Evolutionary conservation across 192 early-diverging fungal species (phyloP), one percentile per base, ranked within the genome.

Genomic region (Coemansia sp.): DNA sequence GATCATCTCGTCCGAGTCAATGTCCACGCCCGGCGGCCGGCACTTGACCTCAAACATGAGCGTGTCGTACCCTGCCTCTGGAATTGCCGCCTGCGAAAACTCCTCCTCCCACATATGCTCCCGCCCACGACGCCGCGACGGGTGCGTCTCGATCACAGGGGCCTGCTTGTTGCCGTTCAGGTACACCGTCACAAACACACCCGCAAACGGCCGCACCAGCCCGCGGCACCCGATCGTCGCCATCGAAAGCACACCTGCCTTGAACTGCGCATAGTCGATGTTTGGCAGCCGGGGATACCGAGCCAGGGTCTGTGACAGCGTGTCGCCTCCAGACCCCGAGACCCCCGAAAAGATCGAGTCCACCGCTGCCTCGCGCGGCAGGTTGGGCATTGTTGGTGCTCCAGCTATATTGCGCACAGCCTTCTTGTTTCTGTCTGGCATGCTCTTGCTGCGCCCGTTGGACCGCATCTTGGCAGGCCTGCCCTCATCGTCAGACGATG

Each of bases 31-130:
- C 2, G 60, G 65, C 19, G 64, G 70, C 33, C 43, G 50, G 47
- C 69, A 64, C 39, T 51, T 52, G 36, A 72, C 34, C 11, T 73
- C 64, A 40, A 72, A 53, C 27, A 40, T 51, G 39, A 77, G 39
- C 31, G 47, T 30, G 54, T 72, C 66, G 40, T 59, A 54, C 14
- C 41, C 14, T 6, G 53, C 29, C 34, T 77, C 69, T 11, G 65
- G 53, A 19, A 64, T 61, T 8, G 69, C 68, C 8, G 58, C 61
- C 38, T 77, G 75, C 23, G 67, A 38, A 19, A 72, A 51, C 51
- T 67, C 64, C 22, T 72, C 47, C 32, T 66, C 67, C 75, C 75
- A 77, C 38, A 67, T 57, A 37, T 70, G 75, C 52, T 63, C 64
- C 38, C 55, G 47, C 17, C 70, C 70, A 25, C 70, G 70, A 13